These are phyloP conservation scores for Cyberlindnera nakhonratchasimensis DNA, from an alignment of 805 yeast genomes.

Conservation along the genomic window DNA sequence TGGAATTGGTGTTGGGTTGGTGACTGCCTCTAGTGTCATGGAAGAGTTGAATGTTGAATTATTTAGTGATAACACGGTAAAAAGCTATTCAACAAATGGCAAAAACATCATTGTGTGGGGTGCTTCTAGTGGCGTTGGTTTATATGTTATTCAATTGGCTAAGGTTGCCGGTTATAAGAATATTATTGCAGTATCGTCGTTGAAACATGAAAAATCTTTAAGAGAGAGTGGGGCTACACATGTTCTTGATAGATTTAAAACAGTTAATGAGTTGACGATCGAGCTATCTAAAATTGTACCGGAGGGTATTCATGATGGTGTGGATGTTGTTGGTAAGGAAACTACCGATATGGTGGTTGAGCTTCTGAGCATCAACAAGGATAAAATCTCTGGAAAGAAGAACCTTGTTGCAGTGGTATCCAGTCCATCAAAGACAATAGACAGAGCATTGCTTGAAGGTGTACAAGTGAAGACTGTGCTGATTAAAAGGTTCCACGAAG, in stretches of 20 bases:
- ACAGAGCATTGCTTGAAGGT: constrained; percentile 21
- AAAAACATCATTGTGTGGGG: constrained; percentile 41
- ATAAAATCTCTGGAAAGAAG: constrained; percentile 12
- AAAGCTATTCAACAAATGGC: constrained; percentile 1
- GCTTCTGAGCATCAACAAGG: constrained; percentile 26
- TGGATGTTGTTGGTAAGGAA: constrained; percentile 42
- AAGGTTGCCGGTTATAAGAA: constrained; percentile 35
- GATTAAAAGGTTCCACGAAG: constrained; percentile 43
- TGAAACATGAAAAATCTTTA: constrained; percentile 35
- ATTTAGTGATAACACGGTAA: constrained; percentile 17
- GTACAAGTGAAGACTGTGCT: constrained; percentile 33
- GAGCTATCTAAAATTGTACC: constrained; percentile 26
- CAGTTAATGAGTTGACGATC: constrained; percentile 23
- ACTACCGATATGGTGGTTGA: constrained; percentile 34
- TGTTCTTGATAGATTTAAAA: constrained; percentile 35
- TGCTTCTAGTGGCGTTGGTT: constrained; percentile 45
- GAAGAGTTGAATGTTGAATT: constrained; percentile 27
- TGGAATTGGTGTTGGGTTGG: constrained; percentile 45
- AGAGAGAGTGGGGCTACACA: constrained; percentile 41
- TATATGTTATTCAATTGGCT: constrained; percentile 41
- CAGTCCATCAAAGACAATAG: constrained; percentile 29
- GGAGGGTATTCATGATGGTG: constrained; percentile 34
- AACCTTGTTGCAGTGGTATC: constrained; percentile 41
- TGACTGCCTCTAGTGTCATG: constrained; percentile 38
- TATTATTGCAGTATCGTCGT: constrained; percentile 43